A percentile compares a stretch with the other conserved stretches of the same genome.
Evolutionary conservation across 2,329 filamentous ascomycete species (phyloP).

Genomic region (Diaporthe citriasiana): DNA sequence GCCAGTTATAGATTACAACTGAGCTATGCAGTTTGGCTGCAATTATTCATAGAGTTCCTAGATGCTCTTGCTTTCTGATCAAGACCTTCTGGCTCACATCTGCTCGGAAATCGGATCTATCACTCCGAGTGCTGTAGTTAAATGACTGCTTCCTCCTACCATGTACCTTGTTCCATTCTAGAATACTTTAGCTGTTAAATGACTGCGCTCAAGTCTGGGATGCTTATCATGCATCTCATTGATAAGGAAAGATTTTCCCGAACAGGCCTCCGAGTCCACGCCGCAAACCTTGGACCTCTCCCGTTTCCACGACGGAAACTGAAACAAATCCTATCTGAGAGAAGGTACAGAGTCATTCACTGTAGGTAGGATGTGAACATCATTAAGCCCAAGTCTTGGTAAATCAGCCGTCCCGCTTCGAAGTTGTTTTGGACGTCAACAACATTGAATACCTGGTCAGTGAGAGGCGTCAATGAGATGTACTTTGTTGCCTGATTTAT

Average conservation of each 20-base stretch:
- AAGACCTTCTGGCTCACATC: not conserved
- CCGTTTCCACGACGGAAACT: not conserved
- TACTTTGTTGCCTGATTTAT: not conserved
- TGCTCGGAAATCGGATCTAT: not conserved
- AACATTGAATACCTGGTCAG: not conserved
- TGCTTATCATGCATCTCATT: not conserved
- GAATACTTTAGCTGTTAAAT: not conserved
- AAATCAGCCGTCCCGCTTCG: not conserved
- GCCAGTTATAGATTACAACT: not conserved
- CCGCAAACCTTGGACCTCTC: not conserved
- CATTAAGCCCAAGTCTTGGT: not conserved
- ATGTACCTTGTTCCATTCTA: not conserved
- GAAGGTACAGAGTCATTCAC: not conserved
- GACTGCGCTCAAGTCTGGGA: not conserved
- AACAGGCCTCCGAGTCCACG: not conserved
- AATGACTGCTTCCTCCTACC: not conserved
- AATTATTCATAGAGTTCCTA: not conserved
- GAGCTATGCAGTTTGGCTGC: not conserved
- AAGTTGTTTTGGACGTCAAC: not conserved
- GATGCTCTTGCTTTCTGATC: not conserved
- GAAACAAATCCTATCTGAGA: not conserved
- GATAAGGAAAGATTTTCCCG: not conserved
- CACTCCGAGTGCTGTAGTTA: not conserved
- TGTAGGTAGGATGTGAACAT: not conserved
- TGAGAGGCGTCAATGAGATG: not conserved